A percentile compares a stretch with the other conserved stretches of the same genome.
phyloP scores from a whole-genome alignment of 306 rosid species.

The Leucaena leucocephala region DNA sequence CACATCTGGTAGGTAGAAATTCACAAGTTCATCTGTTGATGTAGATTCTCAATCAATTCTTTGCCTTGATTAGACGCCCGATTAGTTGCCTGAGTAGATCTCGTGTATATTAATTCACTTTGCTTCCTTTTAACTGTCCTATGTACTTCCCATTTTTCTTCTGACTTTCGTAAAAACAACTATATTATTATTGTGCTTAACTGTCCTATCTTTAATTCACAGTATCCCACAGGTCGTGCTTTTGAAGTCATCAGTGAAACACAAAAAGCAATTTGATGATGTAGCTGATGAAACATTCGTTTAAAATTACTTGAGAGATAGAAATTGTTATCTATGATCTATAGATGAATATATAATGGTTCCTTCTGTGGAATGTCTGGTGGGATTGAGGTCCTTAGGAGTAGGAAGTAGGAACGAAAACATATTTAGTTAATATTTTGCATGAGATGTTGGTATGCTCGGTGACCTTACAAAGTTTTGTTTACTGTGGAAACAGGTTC shows the following conservation, averaged over 20 bases:
- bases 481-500: slow-evolving; percentile 65
- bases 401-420: not conserved
- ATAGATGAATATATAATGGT: not conserved
- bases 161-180: not conserved
- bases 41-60: not conserved
- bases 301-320: not conserved
- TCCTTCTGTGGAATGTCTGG: not conserved
- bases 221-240: not conserved
- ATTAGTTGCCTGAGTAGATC: not conserved
- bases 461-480: not conserved
- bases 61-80: not conserved
- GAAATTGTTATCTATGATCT: not conserved
- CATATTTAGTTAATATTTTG: not conserved
- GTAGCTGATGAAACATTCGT: not conserved
- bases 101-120: not conserved
- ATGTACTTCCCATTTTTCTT: not conserved
- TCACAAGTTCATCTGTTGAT: not conserved
- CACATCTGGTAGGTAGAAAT: slow-evolving; percentile 19
- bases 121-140: not conserved
- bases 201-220: not conserved
- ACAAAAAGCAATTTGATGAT: not conserved
- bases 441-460: not conserved
- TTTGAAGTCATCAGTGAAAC: not conserved
- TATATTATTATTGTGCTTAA: not conserved
- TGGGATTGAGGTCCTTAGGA: not conserved